Conservation (phyloP, 2,329 filamentous ascomycete species). For the Colletotrichum sp. region DNA sequence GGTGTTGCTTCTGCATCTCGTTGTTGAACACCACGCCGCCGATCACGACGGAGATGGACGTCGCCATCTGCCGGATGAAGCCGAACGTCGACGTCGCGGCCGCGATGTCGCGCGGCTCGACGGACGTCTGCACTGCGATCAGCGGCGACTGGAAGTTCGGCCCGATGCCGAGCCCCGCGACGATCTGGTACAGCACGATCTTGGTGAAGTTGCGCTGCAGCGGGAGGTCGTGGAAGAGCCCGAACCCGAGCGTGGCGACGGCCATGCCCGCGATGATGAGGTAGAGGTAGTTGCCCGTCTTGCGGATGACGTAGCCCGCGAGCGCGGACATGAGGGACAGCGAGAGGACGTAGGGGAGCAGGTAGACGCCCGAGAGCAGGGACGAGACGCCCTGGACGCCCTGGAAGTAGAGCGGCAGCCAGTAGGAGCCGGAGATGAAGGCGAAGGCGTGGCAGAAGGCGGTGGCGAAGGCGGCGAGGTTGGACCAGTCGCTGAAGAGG, state of each 20-base stretch:
- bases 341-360: constrained; percentile 65
- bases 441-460: constrained; percentile 55
- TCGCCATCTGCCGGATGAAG: constrained; percentile 64
- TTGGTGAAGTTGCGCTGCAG: constrained; percentile 51
- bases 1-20: constrained; percentile 41
- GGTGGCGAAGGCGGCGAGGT: constrained; percentile 58
- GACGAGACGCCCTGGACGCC: constrained; percentile 66
- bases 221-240: constrained; percentile 61
- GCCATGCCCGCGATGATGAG: constrained; percentile 58
- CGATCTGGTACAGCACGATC: constrained; percentile 60
- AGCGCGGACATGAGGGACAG: constrained; percentile 47
- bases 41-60: constrained; percentile 62
- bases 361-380: constrained; percentile 64
- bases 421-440: constrained; percentile 72
- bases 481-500: constrained; percentile 62
- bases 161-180: constrained; percentile 65
- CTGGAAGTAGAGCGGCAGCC: constrained; percentile 77
- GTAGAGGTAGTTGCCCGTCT: constrained; percentile 63
- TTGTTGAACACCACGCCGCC: constrained; percentile 48
- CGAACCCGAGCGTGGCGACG: constrained; percentile 64
- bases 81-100: constrained; percentile 67
- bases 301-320: constrained; percentile 48
- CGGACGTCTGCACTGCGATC: constrained; percentile 67
- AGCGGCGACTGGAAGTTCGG: constrained; percentile 68
- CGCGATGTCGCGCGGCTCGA: constrained; percentile 64